A percentile compares a stretch with the other conserved stretches of the same genome.
These are phyloP conservation scores for Gossypium davidsonii DNA, from an alignment of 441 rosid species.

Conservation along the genomic window DNA sequence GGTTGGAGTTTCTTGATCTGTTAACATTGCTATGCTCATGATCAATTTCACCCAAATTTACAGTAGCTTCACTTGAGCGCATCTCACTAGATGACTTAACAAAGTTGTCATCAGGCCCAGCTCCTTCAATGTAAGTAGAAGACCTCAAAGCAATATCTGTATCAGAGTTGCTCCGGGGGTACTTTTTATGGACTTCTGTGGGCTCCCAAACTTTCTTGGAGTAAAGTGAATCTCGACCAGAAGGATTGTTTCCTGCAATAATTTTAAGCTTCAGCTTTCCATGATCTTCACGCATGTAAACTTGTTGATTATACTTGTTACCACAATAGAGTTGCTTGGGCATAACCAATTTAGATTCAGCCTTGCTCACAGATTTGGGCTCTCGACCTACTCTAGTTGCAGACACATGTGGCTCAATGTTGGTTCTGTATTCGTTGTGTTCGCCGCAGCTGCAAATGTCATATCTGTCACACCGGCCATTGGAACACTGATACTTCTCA, in stretches of 20 bases:
- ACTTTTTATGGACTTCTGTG: slow-evolving; percentile 44
- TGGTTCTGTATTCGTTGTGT: slow-evolving; percentile 50
- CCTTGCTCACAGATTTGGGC: slow-evolving; percentile 41
- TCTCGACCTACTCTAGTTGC: slow-evolving; percentile 46
- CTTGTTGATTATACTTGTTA: slow-evolving; percentile 50
- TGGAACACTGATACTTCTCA: slow-evolving; percentile 54
- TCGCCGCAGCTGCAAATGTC: slow-evolving; percentile 62
- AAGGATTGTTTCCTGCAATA: slow-evolving; percentile 27
- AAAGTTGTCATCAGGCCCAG: slow-evolving; percentile 21
- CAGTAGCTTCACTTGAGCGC: slow-evolving; percentile 30
- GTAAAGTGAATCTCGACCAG: slow-evolving; percentile 34
- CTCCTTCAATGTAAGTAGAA: slow-evolving; percentile 36
- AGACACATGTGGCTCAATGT: slow-evolving; percentile 48
- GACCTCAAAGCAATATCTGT: slow-evolving; percentile 41
- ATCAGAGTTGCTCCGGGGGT: slow-evolving; percentile 48
- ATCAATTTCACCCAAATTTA: slow-evolving; percentile 31
- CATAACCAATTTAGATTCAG: slow-evolving; percentile 43
- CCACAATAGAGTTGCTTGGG: slow-evolving; percentile 55
- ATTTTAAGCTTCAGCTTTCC: slow-evolving; percentile 56
- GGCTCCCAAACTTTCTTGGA: slow-evolving; percentile 70
- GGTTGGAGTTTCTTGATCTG: slow-evolving; percentile 21
- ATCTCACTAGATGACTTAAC: slow-evolving; percentile 32
- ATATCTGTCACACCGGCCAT: slow-evolving; percentile 49
- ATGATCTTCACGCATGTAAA: slow-evolving; percentile 40
- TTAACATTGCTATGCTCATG: slow-evolving; percentile 20